These are phyloP conservation scores for Berberis vulgaris DNA, from an alignment of 164 flowering plant species.

Conservation along the genomic window DNA sequence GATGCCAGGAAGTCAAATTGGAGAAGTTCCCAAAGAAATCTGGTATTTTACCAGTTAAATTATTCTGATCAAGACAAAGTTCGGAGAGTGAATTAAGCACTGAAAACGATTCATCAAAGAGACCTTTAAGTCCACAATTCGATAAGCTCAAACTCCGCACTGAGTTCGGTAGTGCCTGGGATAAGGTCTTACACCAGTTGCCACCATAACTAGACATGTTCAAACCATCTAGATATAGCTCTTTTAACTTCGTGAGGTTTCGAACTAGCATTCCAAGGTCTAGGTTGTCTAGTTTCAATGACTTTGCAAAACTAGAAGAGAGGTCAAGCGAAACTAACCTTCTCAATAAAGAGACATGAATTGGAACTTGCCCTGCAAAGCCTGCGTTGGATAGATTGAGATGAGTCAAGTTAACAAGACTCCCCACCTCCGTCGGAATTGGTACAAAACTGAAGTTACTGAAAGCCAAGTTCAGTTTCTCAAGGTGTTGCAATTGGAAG, in stretches of 20 bases:
- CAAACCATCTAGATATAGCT: slow-evolving; percentile 29
- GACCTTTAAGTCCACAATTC: slow-evolving; percentile 23
- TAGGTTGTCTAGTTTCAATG: too few species aligned
- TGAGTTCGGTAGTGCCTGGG: slow-evolving; percentile 22
- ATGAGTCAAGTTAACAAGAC: too few species aligned
- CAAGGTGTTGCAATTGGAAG: too few species aligned
- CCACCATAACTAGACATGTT: slow-evolving; percentile 20
- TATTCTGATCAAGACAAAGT: slow-evolving; percentile 20
- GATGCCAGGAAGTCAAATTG: slow-evolving; percentile 18
- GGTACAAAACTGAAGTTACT: too few species aligned
- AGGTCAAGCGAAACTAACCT: too few species aligned
- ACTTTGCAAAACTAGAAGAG: too few species aligned
- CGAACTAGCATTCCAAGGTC: too few species aligned
- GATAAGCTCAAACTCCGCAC: slow-evolving; percentile 24
- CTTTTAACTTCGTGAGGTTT: slow-evolving; percentile 11
- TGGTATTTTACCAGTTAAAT: slow-evolving; percentile 22
- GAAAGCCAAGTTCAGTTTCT: too few species aligned
- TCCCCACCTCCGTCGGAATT: too few species aligned
- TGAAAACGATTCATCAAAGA: slow-evolving; percentile 14
- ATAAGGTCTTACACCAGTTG: slow-evolving; percentile 25
- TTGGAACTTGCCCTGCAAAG: too few species aligned
- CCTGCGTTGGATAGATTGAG: too few species aligned
- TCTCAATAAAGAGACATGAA: too few species aligned
- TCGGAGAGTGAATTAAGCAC: slow-evolving; percentile 13
- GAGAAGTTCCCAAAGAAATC: slow-evolving; percentile 23